Conservation (phyloP, 805 yeast genomes). For the Schizosaccharomyces cryophilus region DNA sequence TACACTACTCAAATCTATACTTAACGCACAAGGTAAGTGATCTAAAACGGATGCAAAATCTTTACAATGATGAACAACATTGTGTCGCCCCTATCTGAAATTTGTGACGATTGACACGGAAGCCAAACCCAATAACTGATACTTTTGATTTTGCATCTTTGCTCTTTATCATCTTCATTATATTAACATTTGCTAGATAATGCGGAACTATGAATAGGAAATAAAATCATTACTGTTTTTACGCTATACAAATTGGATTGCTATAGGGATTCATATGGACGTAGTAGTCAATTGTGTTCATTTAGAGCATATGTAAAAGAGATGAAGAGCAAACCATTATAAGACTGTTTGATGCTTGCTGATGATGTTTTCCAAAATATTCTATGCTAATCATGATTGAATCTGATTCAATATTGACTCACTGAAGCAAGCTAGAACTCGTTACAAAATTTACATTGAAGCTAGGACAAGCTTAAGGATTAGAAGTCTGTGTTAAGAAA, state of each 20-base stretch:
- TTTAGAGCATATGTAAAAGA: no score
- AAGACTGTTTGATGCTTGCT: not conserved
- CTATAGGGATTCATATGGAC: no score
- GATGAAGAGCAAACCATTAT: no score
- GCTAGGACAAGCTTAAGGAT: no score
- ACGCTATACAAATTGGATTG: no score
- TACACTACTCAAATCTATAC: no score
- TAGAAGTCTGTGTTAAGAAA: no score
- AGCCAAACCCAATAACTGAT: not conserved
- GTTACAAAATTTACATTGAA: not conserved
- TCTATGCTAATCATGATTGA: not conserved
- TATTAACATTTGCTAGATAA: not conserved
- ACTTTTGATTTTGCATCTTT: not conserved
- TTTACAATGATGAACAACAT: not conserved
- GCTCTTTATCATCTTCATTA: not conserved
- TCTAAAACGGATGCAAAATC: not conserved
- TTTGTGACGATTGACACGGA: conserved; percentile 1
- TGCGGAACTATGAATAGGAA: no score
- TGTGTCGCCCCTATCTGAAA: conserved; percentile 2
- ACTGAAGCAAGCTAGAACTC: not conserved
- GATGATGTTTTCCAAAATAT: not conserved
- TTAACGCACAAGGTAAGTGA: no score
- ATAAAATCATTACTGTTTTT: no score
- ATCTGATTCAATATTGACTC: not conserved
- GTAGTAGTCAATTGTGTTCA: no score